Conservation (phyloP, 306 rosid genomes). For the Senna siamea region DNA sequence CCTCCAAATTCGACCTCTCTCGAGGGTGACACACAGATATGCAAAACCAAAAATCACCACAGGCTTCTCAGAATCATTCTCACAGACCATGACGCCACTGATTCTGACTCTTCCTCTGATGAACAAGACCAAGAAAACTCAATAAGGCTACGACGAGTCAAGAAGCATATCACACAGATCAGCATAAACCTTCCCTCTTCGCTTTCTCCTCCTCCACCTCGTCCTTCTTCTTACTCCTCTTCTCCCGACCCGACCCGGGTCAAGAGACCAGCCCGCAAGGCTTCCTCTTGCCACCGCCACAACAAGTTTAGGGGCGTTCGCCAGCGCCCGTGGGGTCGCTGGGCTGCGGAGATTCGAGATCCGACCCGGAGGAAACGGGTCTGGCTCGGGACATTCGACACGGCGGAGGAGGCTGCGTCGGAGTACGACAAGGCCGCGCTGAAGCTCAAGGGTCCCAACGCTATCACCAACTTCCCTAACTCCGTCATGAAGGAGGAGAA, state of each 20-base stretch:
- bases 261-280: conserved; percentile 30
- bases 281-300: conserved; percentile 35
- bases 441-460: conserved; percentile 64
- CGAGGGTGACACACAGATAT: too few species aligned
- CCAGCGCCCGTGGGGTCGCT: conserved; percentile 86
- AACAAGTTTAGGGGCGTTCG: conserved; percentile 68
- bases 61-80: conserved; percentile 67
- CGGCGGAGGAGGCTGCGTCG: conserved; percentile 85
- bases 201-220: neutral
- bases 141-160: too few species aligned
- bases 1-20: too few species aligned
- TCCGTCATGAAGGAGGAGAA: conserved; percentile 6
- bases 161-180: conserved; percentile 52
- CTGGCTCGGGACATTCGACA: conserved; percentile 85
- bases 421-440: conserved; percentile 74
- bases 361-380: conserved; percentile 64
- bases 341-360: conserved; percentile 91
- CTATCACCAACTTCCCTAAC: conserved; percentile 65
- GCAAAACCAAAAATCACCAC: too few species aligned
- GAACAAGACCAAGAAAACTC: conserved; percentile 40
- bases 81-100: conserved; percentile 81
- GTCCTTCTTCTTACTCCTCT: neutral
- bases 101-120: conserved; percentile 74
- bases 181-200: conserved; percentile 30
- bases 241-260: conserved; percentile 20